Conservation (phyloP, 2,329 filamentous ascomycete genomes). For the Diaporthe australafricana region DNA sequence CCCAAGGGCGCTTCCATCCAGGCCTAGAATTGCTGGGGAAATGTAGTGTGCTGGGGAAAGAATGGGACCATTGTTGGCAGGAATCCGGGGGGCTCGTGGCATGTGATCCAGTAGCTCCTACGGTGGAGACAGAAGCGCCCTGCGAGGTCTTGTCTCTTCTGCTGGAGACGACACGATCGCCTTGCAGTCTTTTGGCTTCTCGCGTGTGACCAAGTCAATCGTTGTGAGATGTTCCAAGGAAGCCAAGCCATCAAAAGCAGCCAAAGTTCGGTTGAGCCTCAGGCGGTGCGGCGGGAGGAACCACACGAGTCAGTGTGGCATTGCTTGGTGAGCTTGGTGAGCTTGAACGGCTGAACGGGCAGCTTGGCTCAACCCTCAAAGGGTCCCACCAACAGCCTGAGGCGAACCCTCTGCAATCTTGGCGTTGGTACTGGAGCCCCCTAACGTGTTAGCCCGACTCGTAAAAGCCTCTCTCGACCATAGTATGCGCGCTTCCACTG, state of each 20-base stretch:
- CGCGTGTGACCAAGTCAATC: not conserved
- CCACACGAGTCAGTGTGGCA: conserved; percentile 20
- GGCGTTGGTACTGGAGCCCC: no score
- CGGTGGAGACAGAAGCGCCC: not conserved
- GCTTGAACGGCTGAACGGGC: not conserved
- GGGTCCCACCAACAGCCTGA: not conserved
- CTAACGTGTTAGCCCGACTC: no score
- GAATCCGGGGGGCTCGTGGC: not conserved
- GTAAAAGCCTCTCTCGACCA: not conserved
- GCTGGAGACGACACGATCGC: no score
- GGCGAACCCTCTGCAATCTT: no score
- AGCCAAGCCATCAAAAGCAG: conserved; percentile 9
- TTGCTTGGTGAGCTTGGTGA: conserved; percentile 25
- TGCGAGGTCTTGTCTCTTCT: not conserved
- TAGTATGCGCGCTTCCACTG: not conserved
- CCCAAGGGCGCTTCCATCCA: not conserved
- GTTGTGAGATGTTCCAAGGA: not conserved
- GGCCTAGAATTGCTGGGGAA: conserved; percentile 24
- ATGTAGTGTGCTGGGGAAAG: conserved; percentile 1
- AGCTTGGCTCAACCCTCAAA: not conserved
- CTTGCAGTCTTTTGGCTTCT: not conserved
- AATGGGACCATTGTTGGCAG: not conserved
- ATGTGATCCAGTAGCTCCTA: not conserved
- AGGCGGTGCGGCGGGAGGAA: conserved; percentile 5
- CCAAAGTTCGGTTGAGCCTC: conserved; percentile 9